A percentile compares a stretch with the other conserved stretches of the same genome.
Conservation (phyloP, 192 early-diverging fungal species). For the Backusella luteola region DNA sequence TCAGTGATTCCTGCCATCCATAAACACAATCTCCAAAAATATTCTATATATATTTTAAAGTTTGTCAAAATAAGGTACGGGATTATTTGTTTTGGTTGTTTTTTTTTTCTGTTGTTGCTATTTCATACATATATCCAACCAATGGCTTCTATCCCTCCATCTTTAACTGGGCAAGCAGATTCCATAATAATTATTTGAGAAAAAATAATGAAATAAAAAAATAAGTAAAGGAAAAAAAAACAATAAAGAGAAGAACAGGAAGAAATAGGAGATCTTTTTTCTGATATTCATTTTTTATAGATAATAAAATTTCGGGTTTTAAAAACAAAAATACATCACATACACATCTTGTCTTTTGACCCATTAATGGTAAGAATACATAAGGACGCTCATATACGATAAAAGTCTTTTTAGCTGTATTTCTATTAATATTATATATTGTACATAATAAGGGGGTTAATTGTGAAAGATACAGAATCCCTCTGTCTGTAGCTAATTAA, state of each 20-base stretch:
- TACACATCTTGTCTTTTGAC: slow-evolving; percentile 12
- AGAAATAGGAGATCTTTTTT: not conserved
- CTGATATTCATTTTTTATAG: not conserved
- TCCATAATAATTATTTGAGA: not conserved
- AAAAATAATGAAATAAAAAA: not conserved
- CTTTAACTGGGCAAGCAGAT: slow-evolving; percentile 4
- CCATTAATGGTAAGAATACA: not conserved
- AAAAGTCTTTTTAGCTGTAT: not conserved
- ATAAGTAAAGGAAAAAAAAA: not conserved
- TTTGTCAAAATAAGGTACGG: not conserved
- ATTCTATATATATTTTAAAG: slow-evolving; percentile 20
- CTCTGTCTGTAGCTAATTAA: not conserved
- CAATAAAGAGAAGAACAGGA: not conserved
- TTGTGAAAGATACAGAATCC: not conserved
- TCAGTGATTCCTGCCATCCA: slow-evolving; percentile 37
- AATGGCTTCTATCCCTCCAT: slow-evolving; percentile 6
- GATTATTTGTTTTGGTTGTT: not conserved
- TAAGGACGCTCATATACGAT: not conserved
- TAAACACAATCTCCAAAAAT: slow-evolving; percentile 50
- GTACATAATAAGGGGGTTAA: not conserved
- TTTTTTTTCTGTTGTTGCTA: not conserved
- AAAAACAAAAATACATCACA: not conserved
- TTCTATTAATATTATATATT: not conserved
- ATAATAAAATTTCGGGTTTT: not conserved
- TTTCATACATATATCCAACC: slow-evolving; percentile 14